Evolutionary conservation across 345 rosid genomes (phyloP), one percentile per base, ranked within the genome.

Genomic region (Murraya paniculata): DNA sequence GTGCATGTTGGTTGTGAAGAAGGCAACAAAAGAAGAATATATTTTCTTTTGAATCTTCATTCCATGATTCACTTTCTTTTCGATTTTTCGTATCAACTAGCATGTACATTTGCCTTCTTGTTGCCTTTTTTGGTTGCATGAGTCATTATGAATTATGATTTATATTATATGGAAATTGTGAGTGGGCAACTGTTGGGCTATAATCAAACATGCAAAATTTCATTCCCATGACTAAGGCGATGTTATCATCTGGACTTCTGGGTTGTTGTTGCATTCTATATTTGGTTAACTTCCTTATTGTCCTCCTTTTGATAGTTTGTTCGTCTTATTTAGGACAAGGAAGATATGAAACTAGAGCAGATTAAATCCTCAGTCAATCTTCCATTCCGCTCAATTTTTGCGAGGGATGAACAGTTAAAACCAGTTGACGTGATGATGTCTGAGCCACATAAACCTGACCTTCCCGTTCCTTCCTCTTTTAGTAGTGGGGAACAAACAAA

Each of bases 341-440:
- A 87, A 77, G 89, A 82, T 70, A 72, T 50, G 80, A 91, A 87
- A 82, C 70, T 92, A 87, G 93, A 87, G 69, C 87, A 85, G 82
- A 89, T 89, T 27, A 85, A 90, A 81, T 84, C 88, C 25, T 84
- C 90, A 5, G 91, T 89, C 72, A 89, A 73, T 74, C 94, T 88
- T 36, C 89, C 92, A 10, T 89, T 92, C 84, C 88, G 81, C 72
- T 80, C 92, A 1, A 88, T 88, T 82, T 64, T 39, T 21, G 86
- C 85, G n/a, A 78, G 73, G 6, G 79, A 80, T 9, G 86, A 79
- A 70, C 78, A 45, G 39, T 65, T 73, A 27, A 81, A 85, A 74
- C 77, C 77, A 61, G 82, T 36, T 19, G 31, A 86, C 76, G 86
- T 80, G 70, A 77, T 60, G 77, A 89, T 86, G 84, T 74, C 87